Evolutionary conservation across 148 eudicot species (phyloP).

Genomic region (Beta vulgaris): DNA sequence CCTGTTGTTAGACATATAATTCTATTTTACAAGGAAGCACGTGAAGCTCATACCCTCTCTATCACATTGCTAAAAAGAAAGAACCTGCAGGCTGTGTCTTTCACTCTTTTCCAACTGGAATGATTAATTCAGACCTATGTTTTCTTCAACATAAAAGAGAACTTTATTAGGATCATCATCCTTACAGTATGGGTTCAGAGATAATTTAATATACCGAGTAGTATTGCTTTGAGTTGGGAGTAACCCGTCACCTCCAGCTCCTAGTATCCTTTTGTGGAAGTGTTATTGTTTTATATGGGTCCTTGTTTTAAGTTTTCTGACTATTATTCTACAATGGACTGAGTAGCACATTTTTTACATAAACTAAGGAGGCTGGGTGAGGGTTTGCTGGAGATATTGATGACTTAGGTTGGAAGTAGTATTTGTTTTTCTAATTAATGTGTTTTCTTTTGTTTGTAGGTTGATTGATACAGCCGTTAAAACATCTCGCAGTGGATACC

Average conservation of each 20-base stretch:
- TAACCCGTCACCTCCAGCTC: too few species aligned
- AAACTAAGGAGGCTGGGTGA: neutral
- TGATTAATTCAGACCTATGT: too few species aligned
- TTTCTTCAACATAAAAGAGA: too few species aligned
- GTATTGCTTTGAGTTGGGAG: too few species aligned
- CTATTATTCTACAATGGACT: neutral
- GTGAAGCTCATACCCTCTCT: neutral
- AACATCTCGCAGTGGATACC: slow-evolving; percentile 99
- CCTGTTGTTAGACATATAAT: neutral
- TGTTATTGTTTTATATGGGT: neutral
- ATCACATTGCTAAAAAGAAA: neutral
- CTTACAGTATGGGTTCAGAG: neutral
- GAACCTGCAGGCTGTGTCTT: neutral
- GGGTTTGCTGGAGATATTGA: neutral
- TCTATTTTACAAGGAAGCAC: too few species aligned
- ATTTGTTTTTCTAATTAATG: slow-evolving; percentile 11
- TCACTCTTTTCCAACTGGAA: too few species aligned
- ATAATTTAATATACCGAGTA: neutral
- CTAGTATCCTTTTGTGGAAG: neutral
- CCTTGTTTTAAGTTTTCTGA: neutral
- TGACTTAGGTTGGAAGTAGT: neutral
- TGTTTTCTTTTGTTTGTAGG: slow-evolving; percentile 33
- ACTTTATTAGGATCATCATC: neutral
- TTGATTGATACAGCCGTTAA: slow-evolving; percentile 97
- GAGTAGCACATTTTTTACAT: neutral